phyloP scores from a whole-genome alignment of 768 basidiomycete species.

The Boletus tomentosulus region DNA sequence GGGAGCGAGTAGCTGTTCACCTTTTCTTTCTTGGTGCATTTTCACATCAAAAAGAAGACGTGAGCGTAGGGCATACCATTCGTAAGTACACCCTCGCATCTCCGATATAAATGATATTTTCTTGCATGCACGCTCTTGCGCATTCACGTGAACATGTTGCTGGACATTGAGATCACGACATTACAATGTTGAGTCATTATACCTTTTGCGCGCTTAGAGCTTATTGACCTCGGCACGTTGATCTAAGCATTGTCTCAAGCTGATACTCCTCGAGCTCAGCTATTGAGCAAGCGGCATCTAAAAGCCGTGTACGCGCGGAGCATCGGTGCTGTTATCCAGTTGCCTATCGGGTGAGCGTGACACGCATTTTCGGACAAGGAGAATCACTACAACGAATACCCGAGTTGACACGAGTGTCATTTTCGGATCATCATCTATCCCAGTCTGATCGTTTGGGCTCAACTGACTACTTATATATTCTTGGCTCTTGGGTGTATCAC shows the following conservation, averaged over 20 bases:
- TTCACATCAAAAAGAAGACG: conserved; percentile 15
- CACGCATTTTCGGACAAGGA: not conserved
- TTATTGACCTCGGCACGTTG: conserved; percentile 23
- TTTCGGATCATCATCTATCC: not conserved
- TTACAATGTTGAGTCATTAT: conserved; percentile 25
- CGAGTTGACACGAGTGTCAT: not conserved
- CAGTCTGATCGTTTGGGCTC: not conserved
- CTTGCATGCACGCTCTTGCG: conserved; percentile 15
- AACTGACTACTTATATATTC: not conserved
- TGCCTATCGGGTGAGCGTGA: not conserved
- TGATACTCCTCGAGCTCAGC: not conserved
- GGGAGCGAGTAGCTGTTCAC: conserved; percentile 20
- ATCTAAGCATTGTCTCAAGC: conserved; percentile 12
- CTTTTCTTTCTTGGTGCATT: conserved; percentile 15
- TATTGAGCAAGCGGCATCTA: not conserved
- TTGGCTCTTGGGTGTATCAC: not conserved
- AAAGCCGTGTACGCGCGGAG: not conserved
- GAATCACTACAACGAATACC: not conserved
- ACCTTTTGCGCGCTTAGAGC: conserved; percentile 10
- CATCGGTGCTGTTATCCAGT: not conserved
- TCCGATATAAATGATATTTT: conserved; percentile 39
- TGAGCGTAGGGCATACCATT: conserved; percentile 26
- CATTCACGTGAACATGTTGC: not conserved
- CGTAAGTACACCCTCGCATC: conserved; percentile 58
- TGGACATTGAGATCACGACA: not conserved